A percentile compares a stretch with the other conserved stretches of the same genome.
Conservation (phyloP, 768 basidiomycete species). For the Sarcomyxa edulis region DNA sequence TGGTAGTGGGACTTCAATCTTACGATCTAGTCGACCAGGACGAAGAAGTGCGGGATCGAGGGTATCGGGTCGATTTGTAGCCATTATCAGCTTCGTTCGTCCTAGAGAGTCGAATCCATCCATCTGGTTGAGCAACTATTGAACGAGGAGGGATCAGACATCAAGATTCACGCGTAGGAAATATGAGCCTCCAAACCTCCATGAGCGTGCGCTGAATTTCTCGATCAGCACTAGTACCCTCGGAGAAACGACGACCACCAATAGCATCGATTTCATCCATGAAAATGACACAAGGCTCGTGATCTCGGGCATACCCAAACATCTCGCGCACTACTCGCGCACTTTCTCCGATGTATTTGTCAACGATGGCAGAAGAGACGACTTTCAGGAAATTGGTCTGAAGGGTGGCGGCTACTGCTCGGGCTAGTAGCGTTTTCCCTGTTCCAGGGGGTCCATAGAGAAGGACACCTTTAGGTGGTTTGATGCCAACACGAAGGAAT, state of each 20-base stretch:
- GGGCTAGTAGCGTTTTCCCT: constrained; percentile 91
- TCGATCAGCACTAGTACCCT: constrained; percentile 96
- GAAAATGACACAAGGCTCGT: constrained; percentile 98
- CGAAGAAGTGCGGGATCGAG: constrained; percentile 95
- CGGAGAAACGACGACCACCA: constrained; percentile 81
- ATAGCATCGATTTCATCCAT: constrained; percentile 99
- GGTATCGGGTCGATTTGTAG: constrained; percentile 98
- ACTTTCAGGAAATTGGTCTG: constrained; percentile 98
- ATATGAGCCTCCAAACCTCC: constrained; percentile 68
- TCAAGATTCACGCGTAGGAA: constrained; percentile 1
- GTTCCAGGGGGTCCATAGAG: constrained; percentile 97
- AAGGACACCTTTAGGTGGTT: constrained; percentile 92
- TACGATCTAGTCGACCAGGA: constrained; percentile 92
- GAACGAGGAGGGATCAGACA: too few relatives aligned
- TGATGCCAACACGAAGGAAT: constrained; percentile 93
- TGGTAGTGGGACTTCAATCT: constrained; percentile 96
- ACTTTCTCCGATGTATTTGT: constrained; percentile 98
- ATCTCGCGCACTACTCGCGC: constrained; percentile 96
- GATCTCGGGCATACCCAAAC: constrained; percentile 97
- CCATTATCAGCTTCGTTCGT: constrained; percentile 96
- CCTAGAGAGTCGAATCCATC: constrained; percentile 99
- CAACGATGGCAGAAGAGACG: constrained; percentile 95
- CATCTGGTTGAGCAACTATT: constrained; percentile 94
- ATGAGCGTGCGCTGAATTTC: constrained; percentile 98
- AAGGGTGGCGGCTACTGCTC: constrained; percentile 93